Conservation (phyloP, 2,329 filamentous ascomycete species). For the Fusarium pseudocircinatum region DNA sequence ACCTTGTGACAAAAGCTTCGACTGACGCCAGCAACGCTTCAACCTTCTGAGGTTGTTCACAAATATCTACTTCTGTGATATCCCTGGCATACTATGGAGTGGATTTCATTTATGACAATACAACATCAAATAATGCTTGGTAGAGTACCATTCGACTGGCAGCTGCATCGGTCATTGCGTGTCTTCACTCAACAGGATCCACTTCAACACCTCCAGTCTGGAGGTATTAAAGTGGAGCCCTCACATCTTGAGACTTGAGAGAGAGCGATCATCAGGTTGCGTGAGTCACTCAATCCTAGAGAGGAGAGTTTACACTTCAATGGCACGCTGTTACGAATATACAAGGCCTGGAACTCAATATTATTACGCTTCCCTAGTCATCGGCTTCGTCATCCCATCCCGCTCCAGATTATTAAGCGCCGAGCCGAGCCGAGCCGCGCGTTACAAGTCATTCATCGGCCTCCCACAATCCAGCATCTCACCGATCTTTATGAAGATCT, state of each 20-base stretch:
- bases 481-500: not conserved
- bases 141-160: too few relatives aligned
- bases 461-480: not conserved
- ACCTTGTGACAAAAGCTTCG: too few relatives aligned
- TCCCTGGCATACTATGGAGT: too few relatives aligned
- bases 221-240: not conserved
- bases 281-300: rapidly evolving
- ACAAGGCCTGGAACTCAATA: rapidly evolving
- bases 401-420: not conserved
- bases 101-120: too few relatives aligned
- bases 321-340: too few relatives aligned
- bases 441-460: not conserved
- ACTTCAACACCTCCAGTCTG: not conserved
- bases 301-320: not conserved
- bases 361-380: not conserved
- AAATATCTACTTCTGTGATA: too few relatives aligned
- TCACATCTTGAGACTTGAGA: too few relatives aligned
- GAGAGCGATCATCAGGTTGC: rapidly evolving
- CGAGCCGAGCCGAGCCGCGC: slow-evolving; percentile 1
- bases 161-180: too few relatives aligned
- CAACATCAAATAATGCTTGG: too few relatives aligned
- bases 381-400: not conserved
- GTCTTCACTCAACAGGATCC: not conserved
- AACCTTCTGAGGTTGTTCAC: too few relatives aligned
- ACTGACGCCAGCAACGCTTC: too few relatives aligned